A percentile compares a stretch with the other conserved stretches of the same genome.
phyloP scores from a whole-genome alignment of 2,329 filamentous ascomycete species.

The Alternaria metachromatica region DNA sequence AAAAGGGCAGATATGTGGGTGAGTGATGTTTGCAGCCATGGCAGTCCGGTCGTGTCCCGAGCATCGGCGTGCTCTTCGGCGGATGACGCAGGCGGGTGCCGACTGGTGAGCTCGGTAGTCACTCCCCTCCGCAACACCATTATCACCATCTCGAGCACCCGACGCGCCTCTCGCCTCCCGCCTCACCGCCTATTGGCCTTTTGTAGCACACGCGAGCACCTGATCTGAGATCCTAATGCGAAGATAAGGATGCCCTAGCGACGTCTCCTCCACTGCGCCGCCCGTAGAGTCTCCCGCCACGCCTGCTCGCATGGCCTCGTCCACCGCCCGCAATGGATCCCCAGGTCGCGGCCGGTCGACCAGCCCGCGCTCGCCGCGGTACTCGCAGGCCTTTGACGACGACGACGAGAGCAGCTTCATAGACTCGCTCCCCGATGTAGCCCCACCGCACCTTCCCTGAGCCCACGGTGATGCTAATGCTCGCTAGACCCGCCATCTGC shows the following conservation, averaged over 20 bases:
- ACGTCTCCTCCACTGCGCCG: background rate
- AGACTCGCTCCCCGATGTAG: slow-evolving; percentile 43
- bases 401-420: slow-evolving; percentile 42
- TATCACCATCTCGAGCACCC: slow-evolving; percentile 6
- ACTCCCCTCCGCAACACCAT: background rate
- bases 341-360: slow-evolving; percentile 37
- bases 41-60: slow-evolving; percentile 9
- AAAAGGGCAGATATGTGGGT: background rate
- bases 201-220: background rate
- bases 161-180: slow-evolving; percentile 6
- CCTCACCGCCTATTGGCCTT: slow-evolving; percentile 1
- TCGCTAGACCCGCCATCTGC: slow-evolving; percentile 79
- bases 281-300: slow-evolving; percentile 5
- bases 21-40: slow-evolving; percentile 16
- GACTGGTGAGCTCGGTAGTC: slow-evolving; percentile 12
- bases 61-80: slow-evolving; percentile 18
- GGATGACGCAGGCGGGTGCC: slow-evolving; percentile 31
- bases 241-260: slow-evolving; percentile 16
- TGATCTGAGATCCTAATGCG: background rate
- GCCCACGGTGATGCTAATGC: slow-evolving; percentile 24
- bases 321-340: slow-evolving; percentile 37
- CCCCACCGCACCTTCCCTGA: background rate
- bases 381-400: slow-evolving; percentile 31
- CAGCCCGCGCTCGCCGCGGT: slow-evolving; percentile 17
- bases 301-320: slow-evolving; percentile 37